These are phyloP conservation scores for Umbelopsis sp. DNA, from an alignment of 192 early-diverging fungal genomes.

Conservation along the genomic window DNA sequence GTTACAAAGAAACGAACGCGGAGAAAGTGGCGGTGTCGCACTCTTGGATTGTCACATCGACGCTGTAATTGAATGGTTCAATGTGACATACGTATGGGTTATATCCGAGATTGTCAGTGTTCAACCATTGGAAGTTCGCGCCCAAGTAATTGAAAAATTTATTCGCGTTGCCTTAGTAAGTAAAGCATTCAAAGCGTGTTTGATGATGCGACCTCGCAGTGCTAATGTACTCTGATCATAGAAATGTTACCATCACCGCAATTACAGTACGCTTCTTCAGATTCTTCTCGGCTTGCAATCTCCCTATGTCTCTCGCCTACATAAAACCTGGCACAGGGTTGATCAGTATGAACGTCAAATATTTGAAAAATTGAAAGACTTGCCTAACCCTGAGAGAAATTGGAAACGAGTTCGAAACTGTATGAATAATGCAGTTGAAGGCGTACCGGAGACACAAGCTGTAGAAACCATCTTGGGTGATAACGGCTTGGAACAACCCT, in stretches of 20 bases:
- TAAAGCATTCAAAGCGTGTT: background rate
- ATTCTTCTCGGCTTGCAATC: constrained; percentile 61
- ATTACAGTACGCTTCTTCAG: constrained; percentile 63
- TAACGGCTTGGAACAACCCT: constrained; percentile 20
- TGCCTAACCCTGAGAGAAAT: constrained; percentile 55
- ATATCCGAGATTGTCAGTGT: constrained; percentile 57
- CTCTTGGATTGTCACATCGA: constrained; percentile 6
- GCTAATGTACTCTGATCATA: constrained; percentile 21
- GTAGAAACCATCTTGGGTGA: constrained; percentile 36
- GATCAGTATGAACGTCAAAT: constrained; percentile 43
- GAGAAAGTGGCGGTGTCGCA: background rate
- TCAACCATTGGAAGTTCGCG: constrained; percentile 44
- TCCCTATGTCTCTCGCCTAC: constrained; percentile 54
- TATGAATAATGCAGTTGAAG: constrained; percentile 56
- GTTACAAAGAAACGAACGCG: background rate
- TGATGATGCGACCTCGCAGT: background rate
- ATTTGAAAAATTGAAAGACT: constrained; percentile 54
- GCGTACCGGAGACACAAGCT: constrained; percentile 43
- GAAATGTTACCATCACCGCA: constrained; percentile 63
- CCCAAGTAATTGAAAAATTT: constrained; percentile 62
- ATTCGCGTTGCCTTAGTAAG: constrained; percentile 63
- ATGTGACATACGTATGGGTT: constrained; percentile 55
- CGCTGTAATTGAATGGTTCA: constrained; percentile 25
- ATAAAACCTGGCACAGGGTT: constrained; percentile 57
- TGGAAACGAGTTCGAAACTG: constrained; percentile 61